Evolutionary conservation across 139 green algal species (phyloP), one percentile per base, ranked within the genome.

Genomic region (Pleodorina starrii): DNA sequence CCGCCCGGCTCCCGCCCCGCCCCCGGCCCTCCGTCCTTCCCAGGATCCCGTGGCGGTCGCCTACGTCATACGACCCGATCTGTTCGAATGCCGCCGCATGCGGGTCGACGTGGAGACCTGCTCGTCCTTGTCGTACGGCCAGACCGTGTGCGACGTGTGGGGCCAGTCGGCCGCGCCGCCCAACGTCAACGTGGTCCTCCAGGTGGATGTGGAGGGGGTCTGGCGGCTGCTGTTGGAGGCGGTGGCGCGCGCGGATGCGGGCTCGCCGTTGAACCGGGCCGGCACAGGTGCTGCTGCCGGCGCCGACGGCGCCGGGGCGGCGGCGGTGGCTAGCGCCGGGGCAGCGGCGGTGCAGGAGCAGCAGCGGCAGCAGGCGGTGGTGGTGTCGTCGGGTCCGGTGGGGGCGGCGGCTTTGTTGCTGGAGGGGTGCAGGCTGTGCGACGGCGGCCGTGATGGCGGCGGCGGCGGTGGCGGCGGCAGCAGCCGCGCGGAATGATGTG

Each of bases 141-240:
- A 99, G 91, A 99, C 97, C 1, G 94, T 99, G 5, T 95, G 93
- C 32, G 97, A 99, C 91, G 50, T 97, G 14, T 97, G 95, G 94
- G 32, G 90, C 57, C 91, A 95, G 76, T 63, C 74, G 32, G 35
- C 63, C 4, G 32, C 27, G 57, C 88, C 91, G 12, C 85, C 91
- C 25, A 98, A 98, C 91, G 96, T 91, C 78, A 63, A 59, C 10
- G 96, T 98, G 25, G 95, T 93, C 0, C 42, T 77, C 14, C 21
- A 12, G 25, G 90, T 97, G 90, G 92, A 96, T 69, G 92, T 96
- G 50, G 54, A 60, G 10, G 73, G 35, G 0, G 96, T 96, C 87
- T 97, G 95, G 95, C 84, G 92, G 35, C 84, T 96, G 0, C 86
- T 95, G 89, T 35, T 94, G 44, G 89, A 88, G 27, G 94, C 93